Conservation (phyloP, 345 rosid genomes). For the Alliaria petiolata region DNA sequence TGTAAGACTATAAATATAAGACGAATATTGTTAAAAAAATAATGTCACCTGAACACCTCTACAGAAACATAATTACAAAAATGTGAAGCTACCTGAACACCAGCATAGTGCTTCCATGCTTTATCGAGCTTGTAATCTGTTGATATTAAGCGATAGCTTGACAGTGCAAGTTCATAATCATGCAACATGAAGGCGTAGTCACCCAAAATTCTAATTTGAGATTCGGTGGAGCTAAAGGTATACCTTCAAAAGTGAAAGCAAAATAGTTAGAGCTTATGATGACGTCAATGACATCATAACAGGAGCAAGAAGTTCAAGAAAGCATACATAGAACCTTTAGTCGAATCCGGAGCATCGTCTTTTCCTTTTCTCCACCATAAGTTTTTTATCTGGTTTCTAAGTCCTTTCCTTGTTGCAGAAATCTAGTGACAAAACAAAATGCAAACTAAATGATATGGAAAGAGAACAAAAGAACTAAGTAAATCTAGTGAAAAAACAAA, state of each 20-base stretch:
- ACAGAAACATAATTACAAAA: conserved; percentile 15
- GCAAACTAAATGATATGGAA: conserved; percentile 17
- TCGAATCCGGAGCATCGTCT: conserved; percentile 66
- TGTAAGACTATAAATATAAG: background rate
- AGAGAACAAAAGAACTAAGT: conserved; percentile 1
- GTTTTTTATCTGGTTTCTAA: conserved; percentile 89
- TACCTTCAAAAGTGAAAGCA: conserved; percentile 58
- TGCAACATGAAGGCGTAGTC: conserved; percentile 98
- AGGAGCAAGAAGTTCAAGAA: conserved; percentile 17
- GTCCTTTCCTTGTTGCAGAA: conserved; percentile 94
- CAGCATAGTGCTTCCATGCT: conserved; percentile 98
- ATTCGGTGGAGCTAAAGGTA: conserved; percentile 83
- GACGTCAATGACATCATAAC: conserved; percentile 9
- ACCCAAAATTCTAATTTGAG: conserved; percentile 91
- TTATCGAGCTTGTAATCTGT: conserved; percentile 97
- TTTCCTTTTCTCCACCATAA: conserved; percentile 99
- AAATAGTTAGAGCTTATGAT: conserved; percentile 13
- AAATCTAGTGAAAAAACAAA: background rate
- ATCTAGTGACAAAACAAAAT: conserved; percentile 47
- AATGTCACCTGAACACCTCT: conserved; percentile 5
- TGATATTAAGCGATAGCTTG: conserved; percentile 90
- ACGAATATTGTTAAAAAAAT: background rate
- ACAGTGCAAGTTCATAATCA: conserved; percentile 93
- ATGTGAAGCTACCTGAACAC: conserved; percentile 73
- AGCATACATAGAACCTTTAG: conserved; percentile 69